phyloP scores from a whole-genome alignment of 805 yeast species.

The Citeromyces matritensis region DNA sequence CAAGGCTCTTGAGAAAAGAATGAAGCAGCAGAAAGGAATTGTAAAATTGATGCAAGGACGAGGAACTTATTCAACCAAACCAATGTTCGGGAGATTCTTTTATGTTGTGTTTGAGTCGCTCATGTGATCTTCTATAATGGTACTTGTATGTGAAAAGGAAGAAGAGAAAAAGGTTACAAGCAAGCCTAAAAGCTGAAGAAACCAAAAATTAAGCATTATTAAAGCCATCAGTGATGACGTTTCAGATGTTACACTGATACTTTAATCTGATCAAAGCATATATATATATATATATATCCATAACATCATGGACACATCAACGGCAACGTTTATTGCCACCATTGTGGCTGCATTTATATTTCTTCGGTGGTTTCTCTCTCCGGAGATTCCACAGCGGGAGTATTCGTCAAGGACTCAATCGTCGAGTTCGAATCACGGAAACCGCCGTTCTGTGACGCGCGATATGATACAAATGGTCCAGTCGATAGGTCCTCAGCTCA shows the following conservation, averaged over 20 bases:
- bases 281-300: not conserved
- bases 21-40: too few relatives aligned
- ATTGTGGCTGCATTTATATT: conserved; percentile 40
- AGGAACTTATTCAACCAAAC: too few relatives aligned
- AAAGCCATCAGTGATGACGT: not conserved
- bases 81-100: too few relatives aligned
- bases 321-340: conserved; percentile 30
- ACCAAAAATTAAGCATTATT: not conserved
- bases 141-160: too few relatives aligned
- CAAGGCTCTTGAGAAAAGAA: too few relatives aligned
- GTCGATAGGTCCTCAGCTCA: conserved; percentile 62
- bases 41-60: too few relatives aligned
- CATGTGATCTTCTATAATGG: too few relatives aligned
- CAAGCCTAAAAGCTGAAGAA: not conserved
- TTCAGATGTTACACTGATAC: too few relatives aligned
- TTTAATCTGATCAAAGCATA: too few relatives aligned
- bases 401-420: conserved; percentile 4
- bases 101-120: too few relatives aligned
- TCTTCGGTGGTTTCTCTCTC: conserved; percentile 50
- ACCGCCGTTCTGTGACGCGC: conserved; percentile 32
- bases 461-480: conserved; percentile 81
- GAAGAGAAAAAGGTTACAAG: too few relatives aligned
- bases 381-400: conserved; percentile 8
- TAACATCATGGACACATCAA: conserved; percentile 34
- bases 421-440: conserved; percentile 2